These are phyloP conservation scores for Cryptococcus sp. DNA, from an alignment of 1,284 basidiomycete genomes.

Conservation along the genomic window DNA sequence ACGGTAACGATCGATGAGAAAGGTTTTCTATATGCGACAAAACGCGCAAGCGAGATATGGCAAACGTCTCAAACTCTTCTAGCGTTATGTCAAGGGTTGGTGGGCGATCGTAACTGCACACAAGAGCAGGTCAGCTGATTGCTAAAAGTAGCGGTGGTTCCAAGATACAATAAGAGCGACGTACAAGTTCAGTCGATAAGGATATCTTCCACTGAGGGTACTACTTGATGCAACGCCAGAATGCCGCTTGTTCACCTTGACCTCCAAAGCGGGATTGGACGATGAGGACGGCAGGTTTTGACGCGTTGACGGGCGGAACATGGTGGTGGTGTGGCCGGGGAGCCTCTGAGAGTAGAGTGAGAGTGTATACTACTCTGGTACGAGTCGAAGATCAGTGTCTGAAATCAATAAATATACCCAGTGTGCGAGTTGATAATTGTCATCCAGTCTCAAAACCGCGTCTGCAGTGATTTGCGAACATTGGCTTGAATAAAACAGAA, in stretches of 20 bases:
- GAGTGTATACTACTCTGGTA: no score
- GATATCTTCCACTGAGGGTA: constrained; percentile 55
- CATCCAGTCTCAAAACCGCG: no score
- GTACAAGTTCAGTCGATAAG: constrained; percentile 77
- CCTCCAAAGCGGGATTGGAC: constrained; percentile 26
- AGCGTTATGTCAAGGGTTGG: constrained; percentile 88
- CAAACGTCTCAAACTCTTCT: constrained; percentile 93
- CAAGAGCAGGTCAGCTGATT: background rate
- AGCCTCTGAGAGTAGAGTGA: no score
- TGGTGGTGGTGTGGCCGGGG: background rate
- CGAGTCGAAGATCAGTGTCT: no score
- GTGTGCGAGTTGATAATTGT: no score
- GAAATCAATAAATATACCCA: no score
- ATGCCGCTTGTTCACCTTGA: constrained; percentile 45
- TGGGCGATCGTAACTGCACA: constrained; percentile 75
- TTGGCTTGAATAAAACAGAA: no score
- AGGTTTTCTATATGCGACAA: constrained; percentile 91
- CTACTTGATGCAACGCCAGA: constrained; percentile 13
- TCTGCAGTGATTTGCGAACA: no score
- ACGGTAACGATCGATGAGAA: constrained; percentile 52
- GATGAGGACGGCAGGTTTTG: constrained; percentile 23
- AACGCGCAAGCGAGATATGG: constrained; percentile 79
- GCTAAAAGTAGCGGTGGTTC: no score
- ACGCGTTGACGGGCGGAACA: constrained; percentile 21
- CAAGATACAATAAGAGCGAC: constrained; percentile 34